Evolutionary conservation across 768 basidiomycete species (phyloP), one percentile per base, ranked within the genome.

Genomic region (Galerina marginata): DNA sequence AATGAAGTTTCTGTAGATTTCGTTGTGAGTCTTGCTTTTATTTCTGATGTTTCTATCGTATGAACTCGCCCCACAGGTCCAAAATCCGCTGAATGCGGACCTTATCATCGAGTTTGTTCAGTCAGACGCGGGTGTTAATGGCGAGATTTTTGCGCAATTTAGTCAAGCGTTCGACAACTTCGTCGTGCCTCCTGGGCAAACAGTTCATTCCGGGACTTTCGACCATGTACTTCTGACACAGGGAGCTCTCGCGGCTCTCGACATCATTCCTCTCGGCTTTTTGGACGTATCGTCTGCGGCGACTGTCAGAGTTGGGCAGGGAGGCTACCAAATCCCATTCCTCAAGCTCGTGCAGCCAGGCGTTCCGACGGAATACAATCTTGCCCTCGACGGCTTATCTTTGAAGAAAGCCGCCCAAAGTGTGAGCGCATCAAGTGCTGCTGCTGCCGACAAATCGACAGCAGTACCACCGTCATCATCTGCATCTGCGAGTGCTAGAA

Each of bases 311-410:
- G 74, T 86, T 10, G 86, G 82, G 3, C 65, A 74, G 12, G 80
- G 81, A 16, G 87, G 88, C 15, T 91, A 91, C 65, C 75, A 77
- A 59, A 70, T 90, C 44, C 89, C 89, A 10, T 90, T 87, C 87
- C 71, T 90, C 61, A 80, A 88, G 53, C 75, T 90, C 51, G 70
- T 75, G 37, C 86, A 89, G 69, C 72, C 71, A 42, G 65, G 69
- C 46, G 86, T 89, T 6, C 80, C 85, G 12, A 85, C 86, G 33
- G 61, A 68, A 9, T 90, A 89, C 62, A 54, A 65, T 25, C 63
- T 81, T n/a, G 65, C 20, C 5, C 56, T 47, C 26, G 45, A 12
- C 12, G 47, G 40, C n/a, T 1, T 29, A n/a, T 57, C 45, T 42
- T 25, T 57, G 39, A 48, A 39, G 14, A 42, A 42, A 12, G 39